Evolutionary conservation across 139 green algal genomes (phyloP), one percentile per base, ranked within the genome.

Genomic region (Bryopsis sp.): DNA sequence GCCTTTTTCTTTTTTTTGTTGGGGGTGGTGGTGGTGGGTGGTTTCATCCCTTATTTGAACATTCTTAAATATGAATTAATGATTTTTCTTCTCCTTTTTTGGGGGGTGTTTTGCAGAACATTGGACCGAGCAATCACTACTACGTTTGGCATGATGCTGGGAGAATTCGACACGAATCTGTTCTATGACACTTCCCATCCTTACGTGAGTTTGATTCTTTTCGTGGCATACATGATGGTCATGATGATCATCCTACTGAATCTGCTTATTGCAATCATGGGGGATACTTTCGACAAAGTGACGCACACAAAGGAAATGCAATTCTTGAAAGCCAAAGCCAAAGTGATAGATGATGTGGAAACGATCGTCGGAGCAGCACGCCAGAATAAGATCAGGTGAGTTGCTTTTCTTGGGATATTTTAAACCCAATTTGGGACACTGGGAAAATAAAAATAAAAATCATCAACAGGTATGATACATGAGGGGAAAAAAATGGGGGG

Each of bases 221-320:
- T 63, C 24, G 54, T 63, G 11, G 11, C 54, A 35, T 63, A 63
- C 54, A 26, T 35, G 54, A 63, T 63, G 19, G 26, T 32, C 7
- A 63, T 31, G n/a, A 63, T 63, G 54, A 32, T 63, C 54, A 7
- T 63, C 11, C 54, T 63, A 19, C 54, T 63, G 54, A 63, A 63
- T 31, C 54, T 63, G 19, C 54, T 63, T 31, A 63, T 63, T 32
- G 11, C 54, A 29, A 8, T 63, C 8, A 63, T 63, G 54, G n/a
- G 54, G 11, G 54, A 63, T 19, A 36, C 54, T 19, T 63, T 63
- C 24, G 54, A 63, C 54, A 26, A 19, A 7, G 54, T 63, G 19
- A 63, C 11, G n/a, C 11, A 31, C 19, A 63, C 24, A 36, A 19
- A 63, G n/a, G 54, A 63, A 19, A 31, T 19, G 26, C 26, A 36